phyloP scores from a whole-genome alignment of 495 filamentous ascomycete genomes.

The Pseudotulostoma volvatum region DNA sequence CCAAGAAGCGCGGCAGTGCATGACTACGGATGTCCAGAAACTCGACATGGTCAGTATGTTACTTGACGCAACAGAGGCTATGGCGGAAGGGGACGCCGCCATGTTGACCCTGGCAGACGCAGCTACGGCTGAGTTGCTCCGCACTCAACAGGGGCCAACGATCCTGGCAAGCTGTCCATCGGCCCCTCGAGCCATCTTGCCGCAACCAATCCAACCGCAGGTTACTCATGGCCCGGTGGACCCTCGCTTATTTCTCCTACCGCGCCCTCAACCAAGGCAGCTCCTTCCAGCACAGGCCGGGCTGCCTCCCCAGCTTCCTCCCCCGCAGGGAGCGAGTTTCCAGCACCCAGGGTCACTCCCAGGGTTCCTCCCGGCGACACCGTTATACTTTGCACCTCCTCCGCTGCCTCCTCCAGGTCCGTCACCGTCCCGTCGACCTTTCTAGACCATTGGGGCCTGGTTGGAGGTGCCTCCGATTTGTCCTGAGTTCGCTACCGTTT shows the following conservation, averaged over 20 bases:
- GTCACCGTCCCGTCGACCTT: no score
- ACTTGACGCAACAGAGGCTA: constrained; percentile 10
- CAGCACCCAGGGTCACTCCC: constrained; percentile 18
- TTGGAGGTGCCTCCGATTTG: no score
- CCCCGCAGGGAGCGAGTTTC: constrained; percentile 17
- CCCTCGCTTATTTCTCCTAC: constrained; percentile 24
- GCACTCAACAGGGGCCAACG: constrained; percentile 10
- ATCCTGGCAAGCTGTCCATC: background rate
- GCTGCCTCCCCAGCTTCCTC: constrained; percentile 24
- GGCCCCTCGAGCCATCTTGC: constrained; percentile 16
- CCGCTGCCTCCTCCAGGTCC: constrained; percentile 27
- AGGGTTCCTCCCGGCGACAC: constrained; percentile 19
- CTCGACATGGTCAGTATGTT: constrained; percentile 10
- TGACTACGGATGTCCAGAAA: constrained; percentile 6
- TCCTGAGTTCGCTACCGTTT: no score
- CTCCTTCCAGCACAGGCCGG: constrained; percentile 8
- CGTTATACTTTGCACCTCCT: constrained; percentile 22
- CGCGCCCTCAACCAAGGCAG: constrained; percentile 17
- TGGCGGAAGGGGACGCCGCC: constrained; percentile 7
- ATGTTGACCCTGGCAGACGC: constrained; percentile 23
- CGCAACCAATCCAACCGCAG: constrained; percentile 8
- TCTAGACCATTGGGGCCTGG: no score
- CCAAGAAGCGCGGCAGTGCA: constrained; percentile 6
- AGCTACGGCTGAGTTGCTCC: constrained; percentile 14
- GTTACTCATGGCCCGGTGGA: constrained; percentile 20